phyloP scores from a whole-genome alignment of 2,329 filamentous ascomycete genomes.

The Aspergillus melleus region DNA sequence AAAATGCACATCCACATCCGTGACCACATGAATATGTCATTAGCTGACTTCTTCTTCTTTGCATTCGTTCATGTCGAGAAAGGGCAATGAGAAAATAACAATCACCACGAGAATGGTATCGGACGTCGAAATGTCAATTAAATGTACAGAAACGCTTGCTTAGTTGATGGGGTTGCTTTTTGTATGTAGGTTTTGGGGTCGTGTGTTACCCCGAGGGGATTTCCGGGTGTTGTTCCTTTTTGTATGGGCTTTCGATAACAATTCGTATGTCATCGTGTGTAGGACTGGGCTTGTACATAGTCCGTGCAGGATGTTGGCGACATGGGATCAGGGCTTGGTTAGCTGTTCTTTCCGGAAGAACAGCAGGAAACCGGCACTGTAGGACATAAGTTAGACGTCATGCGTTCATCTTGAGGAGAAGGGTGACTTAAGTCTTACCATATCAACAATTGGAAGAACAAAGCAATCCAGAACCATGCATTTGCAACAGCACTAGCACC shows the following conservation, averaged over 20 bases:
- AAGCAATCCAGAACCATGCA: constrained; percentile 62
- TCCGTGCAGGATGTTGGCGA: background rate
- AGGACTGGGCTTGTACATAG: background rate
- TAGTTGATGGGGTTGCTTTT: background rate
- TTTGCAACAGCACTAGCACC: constrained; percentile 48
- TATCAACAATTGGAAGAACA: constrained; percentile 59
- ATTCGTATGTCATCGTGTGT: background rate
- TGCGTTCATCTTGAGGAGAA: background rate
- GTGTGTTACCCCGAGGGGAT: too few relatives aligned
- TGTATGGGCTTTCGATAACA: background rate
- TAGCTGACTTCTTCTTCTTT: background rate
- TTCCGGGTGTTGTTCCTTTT: too few relatives aligned
- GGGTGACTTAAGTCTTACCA: constrained; percentile 46
- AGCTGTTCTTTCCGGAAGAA: constrained; percentile 50
- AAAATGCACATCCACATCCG: background rate
- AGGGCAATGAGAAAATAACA: background rate
- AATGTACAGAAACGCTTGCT: constrained; percentile 4
- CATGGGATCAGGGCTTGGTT: constrained; percentile 38
- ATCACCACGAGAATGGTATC: background rate
- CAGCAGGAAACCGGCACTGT: constrained; percentile 40
- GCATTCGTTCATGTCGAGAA: background rate
- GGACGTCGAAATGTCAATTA: constrained; percentile 6
- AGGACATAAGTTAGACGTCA: constrained; percentile 1
- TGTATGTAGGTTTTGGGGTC: background rate
- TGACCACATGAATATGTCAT: background rate